Evolutionary conservation across 202 grass and related monocot genomes (phyloP).

Genomic region (Brachypodium distachyon): DNA sequence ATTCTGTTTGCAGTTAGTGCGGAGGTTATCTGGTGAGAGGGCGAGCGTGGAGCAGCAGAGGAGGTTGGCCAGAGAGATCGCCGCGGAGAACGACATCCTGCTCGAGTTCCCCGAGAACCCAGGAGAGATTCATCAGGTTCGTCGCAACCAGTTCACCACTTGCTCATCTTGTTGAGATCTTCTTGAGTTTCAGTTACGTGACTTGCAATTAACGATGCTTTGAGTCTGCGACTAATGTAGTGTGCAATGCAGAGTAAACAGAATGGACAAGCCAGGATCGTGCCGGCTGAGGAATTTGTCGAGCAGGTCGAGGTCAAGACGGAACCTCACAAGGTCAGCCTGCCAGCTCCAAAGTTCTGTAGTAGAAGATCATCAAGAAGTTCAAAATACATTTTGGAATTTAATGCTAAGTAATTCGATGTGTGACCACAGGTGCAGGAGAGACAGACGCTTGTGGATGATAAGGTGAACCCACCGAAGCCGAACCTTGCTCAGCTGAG

Average conservation of each 20-base stretch:
- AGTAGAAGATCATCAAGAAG: background rate
- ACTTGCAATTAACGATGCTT: background rate
- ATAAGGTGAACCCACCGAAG: background rate
- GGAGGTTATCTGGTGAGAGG: conserved; percentile 49
- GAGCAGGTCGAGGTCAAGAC: background rate
- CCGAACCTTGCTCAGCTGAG: conserved; percentile 15
- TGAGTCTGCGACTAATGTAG: background rate
- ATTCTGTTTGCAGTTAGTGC: conserved; percentile 78
- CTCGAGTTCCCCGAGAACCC: conserved; percentile 30
- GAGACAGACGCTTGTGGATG: conserved; percentile 5
- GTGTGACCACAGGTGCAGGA: conserved; percentile 1
- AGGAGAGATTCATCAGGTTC: background rate
- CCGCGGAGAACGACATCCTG: conserved; percentile 60
- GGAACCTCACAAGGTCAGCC: background rate
- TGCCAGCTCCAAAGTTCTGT: background rate
- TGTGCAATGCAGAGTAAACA: conserved; percentile 7
- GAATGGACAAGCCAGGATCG: background rate
- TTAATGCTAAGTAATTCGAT: background rate
- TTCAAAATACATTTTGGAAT: background rate
- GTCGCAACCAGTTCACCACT: background rate
- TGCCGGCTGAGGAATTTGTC: background rate
- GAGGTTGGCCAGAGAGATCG: conserved; percentile 66
- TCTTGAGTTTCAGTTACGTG: background rate
- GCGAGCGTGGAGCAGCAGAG: conserved; percentile 47
- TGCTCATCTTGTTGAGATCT: too few relatives aligned